A percentile compares a stretch with the other conserved stretches of the same genome.
These are phyloP conservation scores for Spirogloea muscicola DNA, from an alignment of 139 green algal genomes.

Conservation along the genomic window DNA sequence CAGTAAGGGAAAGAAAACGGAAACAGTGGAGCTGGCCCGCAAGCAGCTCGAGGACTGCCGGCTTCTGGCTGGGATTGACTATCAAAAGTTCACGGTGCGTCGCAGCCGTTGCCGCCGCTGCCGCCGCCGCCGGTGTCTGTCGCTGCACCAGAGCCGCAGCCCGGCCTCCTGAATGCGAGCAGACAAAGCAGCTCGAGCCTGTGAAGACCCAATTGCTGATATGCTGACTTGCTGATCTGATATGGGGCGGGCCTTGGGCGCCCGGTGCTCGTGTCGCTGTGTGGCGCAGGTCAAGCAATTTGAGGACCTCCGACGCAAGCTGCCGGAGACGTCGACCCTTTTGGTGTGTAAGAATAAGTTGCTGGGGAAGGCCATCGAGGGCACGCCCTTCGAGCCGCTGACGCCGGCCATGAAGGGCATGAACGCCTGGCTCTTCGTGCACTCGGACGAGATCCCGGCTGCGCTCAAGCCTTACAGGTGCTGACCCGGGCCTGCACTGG, in stretches of 20 bases:
- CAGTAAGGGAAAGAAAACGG: slow-evolving; percentile 28
- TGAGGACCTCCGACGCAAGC: slow-evolving; percentile 27
- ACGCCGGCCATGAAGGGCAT: slow-evolving; percentile 39
- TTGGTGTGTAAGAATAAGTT: slow-evolving; percentile 41
- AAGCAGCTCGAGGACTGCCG: slow-evolving; percentile 27
- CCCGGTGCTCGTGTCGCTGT: too few species aligned
- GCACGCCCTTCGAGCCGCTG: slow-evolving; percentile 14
- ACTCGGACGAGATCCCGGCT: slow-evolving; percentile 24
- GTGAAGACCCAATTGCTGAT: too few species aligned
- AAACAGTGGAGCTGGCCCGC: slow-evolving; percentile 33
- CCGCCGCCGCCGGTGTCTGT: too few species aligned
- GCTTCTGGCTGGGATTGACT: slow-evolving; percentile 32
- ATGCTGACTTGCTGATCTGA: too few species aligned
- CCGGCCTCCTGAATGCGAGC: too few species aligned
- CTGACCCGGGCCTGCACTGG: too few species aligned
- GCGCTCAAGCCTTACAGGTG: slow-evolving; percentile 39
- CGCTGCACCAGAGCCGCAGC: too few species aligned
- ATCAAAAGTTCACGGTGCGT: too few species aligned
- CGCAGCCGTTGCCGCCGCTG: too few species aligned
- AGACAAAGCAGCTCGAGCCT: too few species aligned
- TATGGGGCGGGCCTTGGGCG: too few species aligned
- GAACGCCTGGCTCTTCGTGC: slow-evolving; percentile 42
- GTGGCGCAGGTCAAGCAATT: slow-evolving; percentile 37
- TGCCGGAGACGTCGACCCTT: slow-evolving; percentile 26
- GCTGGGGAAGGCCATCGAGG: slow-evolving; percentile 39